These are phyloP conservation scores for Pyrenophora graminea DNA, from an alignment of 2,329 filamentous ascomycete genomes.

Conservation along the genomic window DNA sequence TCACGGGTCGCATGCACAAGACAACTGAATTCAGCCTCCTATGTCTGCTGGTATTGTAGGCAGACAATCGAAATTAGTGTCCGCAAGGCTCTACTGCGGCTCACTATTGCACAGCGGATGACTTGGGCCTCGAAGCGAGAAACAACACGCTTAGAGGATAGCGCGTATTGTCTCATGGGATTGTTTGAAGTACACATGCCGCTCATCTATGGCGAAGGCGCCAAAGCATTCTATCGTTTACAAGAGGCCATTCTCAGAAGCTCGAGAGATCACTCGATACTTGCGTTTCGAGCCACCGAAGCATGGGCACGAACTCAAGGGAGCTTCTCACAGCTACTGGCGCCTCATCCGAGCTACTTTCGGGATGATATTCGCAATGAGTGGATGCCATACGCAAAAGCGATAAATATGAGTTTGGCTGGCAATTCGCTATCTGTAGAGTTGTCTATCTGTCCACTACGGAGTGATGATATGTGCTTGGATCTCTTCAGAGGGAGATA, in stretches of 20 bases:
- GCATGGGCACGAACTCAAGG: no score
- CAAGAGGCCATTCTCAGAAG: slow-evolving; percentile 20
- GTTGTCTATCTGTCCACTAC: neutral
- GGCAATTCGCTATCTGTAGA: neutral
- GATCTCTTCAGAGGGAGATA: no score
- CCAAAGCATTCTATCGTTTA: slow-evolving; percentile 22
- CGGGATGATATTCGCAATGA: neutral
- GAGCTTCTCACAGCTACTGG: neutral
- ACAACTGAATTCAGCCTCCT: no score
- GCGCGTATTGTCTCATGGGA: slow-evolving; percentile 36
- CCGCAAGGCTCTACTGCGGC: no score
- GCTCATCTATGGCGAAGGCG: slow-evolving; percentile 13
- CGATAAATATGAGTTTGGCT: neutral
- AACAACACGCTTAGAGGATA: slow-evolving; percentile 30
- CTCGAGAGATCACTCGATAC: neutral
- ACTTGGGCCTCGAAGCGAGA: slow-evolving; percentile 10
- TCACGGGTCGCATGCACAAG: no score
- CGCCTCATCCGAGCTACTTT: neutral
- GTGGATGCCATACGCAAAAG: neutral
- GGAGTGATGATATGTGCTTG: no score
- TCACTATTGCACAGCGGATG: slow-evolving; percentile 11
- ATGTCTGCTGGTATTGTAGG: no score
- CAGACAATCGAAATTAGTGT: no score
- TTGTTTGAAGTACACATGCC: slow-evolving; percentile 28
- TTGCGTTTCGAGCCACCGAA: neutral